Evolutionary conservation across 2,329 filamentous ascomycete genomes (phyloP).

Genomic region (Colletotrichum scovillei): DNA sequence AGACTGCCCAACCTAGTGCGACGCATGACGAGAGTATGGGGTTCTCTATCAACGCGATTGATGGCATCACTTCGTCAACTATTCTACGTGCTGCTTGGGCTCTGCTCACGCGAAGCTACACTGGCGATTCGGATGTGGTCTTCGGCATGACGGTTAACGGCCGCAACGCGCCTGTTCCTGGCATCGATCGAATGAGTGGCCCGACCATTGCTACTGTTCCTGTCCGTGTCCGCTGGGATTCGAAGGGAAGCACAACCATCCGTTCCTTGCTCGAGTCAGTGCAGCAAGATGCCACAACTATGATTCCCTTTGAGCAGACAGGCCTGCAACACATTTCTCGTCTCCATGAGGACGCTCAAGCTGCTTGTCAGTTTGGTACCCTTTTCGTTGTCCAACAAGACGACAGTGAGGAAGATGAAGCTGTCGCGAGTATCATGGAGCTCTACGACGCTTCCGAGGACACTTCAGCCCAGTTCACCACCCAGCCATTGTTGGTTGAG

Average conservation of each 20-base stretch:
- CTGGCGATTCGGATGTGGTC: conserved; percentile 40
- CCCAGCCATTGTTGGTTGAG: neutral
- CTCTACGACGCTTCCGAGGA: neutral
- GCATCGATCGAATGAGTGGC: conserved; percentile 41
- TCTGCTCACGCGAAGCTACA: conserved; percentile 50
- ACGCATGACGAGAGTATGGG: neutral
- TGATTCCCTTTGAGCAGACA: conserved; percentile 39
- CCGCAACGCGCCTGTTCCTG: conserved; percentile 40
- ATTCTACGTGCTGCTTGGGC: conserved; percentile 40
- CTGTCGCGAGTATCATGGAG: neutral
- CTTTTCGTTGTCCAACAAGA: conserved; percentile 43
- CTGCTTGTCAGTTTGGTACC: conserved; percentile 41
- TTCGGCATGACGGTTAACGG: conserved; percentile 45
- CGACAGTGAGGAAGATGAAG: conserved; percentile 1
- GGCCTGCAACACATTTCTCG: conserved; percentile 35
- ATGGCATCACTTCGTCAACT: neutral
- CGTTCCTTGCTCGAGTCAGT: conserved; percentile 23
- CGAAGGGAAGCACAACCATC: conserved; percentile 10
- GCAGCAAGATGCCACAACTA: conserved; percentile 30
- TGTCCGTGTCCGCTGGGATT: conserved; percentile 34
- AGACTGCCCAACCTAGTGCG: neutral
- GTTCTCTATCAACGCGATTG: neutral
- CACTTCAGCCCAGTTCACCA: neutral
- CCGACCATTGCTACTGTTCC: conserved; percentile 45
- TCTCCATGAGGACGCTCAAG: conserved; percentile 27